Conservation (phyloP, 192 early-diverging fungal genomes). For the Spizellomyces sp. region DNA sequence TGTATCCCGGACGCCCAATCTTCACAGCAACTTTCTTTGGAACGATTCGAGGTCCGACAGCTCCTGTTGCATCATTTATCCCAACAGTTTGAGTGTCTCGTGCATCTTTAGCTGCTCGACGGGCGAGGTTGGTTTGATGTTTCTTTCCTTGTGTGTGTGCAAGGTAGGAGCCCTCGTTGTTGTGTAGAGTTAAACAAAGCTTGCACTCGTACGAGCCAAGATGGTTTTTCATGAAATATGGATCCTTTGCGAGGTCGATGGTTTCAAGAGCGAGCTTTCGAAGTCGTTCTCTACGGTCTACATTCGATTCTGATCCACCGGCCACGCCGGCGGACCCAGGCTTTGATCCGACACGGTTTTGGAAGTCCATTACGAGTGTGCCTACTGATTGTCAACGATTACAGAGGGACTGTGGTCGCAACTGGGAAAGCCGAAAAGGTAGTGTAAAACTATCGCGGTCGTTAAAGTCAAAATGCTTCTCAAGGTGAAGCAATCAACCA, state of each 20-base stretch:
- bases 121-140: conserved; percentile 91
- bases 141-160: conserved; percentile 99
- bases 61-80: conserved; percentile 32
- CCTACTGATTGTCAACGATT: neutral
- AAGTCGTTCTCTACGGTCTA: conserved; percentile 91
- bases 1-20: conserved; percentile 93
- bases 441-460: no score
- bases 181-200: conserved; percentile 64
- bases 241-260: conserved; percentile 94
- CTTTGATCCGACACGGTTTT: conserved; percentile 90
- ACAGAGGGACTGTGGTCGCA: no score
- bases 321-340: conserved; percentile 87
- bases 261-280: conserved; percentile 94
- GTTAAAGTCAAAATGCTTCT: no score
- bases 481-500: no score
- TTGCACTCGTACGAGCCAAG: conserved; percentile 64
- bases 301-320: conserved; percentile 80
- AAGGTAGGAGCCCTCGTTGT: conserved; percentile 94
- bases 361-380: conserved; percentile 23
- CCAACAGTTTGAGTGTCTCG: conserved; percentile 32
- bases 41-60: conserved; percentile 45
- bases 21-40: conserved; percentile 80
- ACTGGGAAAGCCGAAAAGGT: no score
- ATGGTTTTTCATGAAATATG: conserved; percentile 92
- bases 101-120: conserved; percentile 86